Evolutionary conservation across 2,329 filamentous ascomycete genomes (phyloP).

Genomic region (Scedosporium minutisporum): DNA sequence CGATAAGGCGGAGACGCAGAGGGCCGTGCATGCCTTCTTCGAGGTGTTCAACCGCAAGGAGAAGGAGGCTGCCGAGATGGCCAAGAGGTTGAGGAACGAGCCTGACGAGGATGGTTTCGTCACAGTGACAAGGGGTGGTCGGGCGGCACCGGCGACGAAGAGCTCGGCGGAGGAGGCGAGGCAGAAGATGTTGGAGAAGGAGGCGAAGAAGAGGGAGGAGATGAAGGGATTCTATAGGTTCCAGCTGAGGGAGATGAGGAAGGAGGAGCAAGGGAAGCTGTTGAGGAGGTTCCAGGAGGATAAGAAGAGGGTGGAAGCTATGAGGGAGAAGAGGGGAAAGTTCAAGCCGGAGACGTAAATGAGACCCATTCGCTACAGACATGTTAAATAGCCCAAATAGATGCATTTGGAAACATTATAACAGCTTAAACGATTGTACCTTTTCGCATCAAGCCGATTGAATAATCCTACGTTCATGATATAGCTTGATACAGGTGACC

Average conservation of each 20-base stretch:
- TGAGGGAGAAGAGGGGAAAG: constrained; percentile 58
- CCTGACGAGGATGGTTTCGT: constrained; percentile 95
- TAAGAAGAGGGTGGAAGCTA: constrained; percentile 58
- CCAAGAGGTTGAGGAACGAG: constrained; percentile 58
- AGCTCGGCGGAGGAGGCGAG: constrained; percentile 57
- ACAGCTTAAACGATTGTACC: no score
- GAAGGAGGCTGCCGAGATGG: constrained; percentile 52
- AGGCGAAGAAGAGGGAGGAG: constrained; percentile 51
- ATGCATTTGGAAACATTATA: neutral
- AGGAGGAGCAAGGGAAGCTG: constrained; percentile 60
- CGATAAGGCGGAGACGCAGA: constrained; percentile 54
- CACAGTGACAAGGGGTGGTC: constrained; percentile 74
- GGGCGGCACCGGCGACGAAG: constrained; percentile 61
- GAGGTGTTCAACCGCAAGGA: constrained; percentile 65
- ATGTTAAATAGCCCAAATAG: neutral
- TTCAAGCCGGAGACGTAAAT: constrained; percentile 42
- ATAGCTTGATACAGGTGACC: no score
- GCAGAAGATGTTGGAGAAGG: constrained; percentile 52
- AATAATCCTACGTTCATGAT: no score
- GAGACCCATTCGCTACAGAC: no score
- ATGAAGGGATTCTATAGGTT: constrained; percentile 74
- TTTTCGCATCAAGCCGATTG: no score
- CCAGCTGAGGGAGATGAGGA: constrained; percentile 69
- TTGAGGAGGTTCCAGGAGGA: constrained; percentile 68
- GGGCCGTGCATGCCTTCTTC: constrained; percentile 77